These are phyloP conservation scores for Sanghuangporus weigelae DNA, from an alignment of 1,284 basidiomycete genomes.

Conservation along the genomic window DNA sequence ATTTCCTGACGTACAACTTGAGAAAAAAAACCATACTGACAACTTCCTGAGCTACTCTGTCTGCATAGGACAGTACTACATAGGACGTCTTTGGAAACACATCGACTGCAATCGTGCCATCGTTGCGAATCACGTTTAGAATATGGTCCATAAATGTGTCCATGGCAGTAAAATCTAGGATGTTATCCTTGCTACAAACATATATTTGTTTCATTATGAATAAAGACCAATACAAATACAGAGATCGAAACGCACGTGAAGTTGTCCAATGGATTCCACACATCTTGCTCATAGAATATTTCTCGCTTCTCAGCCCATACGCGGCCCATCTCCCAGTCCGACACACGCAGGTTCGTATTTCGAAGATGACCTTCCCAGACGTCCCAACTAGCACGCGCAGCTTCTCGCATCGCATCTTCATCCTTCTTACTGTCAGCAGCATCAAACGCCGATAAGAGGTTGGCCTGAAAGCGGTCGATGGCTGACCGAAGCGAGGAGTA, in stretches of 20 bases:
- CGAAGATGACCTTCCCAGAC: conserved; percentile 47
- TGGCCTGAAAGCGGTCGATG: conserved; percentile 83
- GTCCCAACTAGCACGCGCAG: conserved; percentile 81
- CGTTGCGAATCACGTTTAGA: conserved; percentile 58
- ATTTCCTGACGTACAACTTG: neutral
- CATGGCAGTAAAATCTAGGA: conserved; percentile 88
- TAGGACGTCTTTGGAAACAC: conserved; percentile 80
- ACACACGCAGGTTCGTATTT: conserved; percentile 18
- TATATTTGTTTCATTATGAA: neutral
- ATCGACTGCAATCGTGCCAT: conserved; percentile 75
- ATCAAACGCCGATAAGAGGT: conserved; percentile 56
- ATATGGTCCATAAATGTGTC: conserved; percentile 81
- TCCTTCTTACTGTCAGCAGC: conserved; percentile 64
- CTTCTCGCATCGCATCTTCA: conserved; percentile 70
- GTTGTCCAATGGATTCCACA: conserved; percentile 80
- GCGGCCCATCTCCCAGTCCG: conserved; percentile 88
- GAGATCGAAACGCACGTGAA: conserved; percentile 55
- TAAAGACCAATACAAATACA: neutral
- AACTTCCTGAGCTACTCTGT: conserved; percentile 72
- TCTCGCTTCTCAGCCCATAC: conserved; percentile 93
- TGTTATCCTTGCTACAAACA: conserved; percentile 35
- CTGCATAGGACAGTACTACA: conserved; percentile 72
- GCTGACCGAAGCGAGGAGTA: conserved; percentile 69
- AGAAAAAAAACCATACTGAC: conserved; percentile 36
- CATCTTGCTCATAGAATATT: conserved; percentile 83